Conservation (phyloP, 768 basidiomycete genomes). For the Mrakia gelida region DNA sequence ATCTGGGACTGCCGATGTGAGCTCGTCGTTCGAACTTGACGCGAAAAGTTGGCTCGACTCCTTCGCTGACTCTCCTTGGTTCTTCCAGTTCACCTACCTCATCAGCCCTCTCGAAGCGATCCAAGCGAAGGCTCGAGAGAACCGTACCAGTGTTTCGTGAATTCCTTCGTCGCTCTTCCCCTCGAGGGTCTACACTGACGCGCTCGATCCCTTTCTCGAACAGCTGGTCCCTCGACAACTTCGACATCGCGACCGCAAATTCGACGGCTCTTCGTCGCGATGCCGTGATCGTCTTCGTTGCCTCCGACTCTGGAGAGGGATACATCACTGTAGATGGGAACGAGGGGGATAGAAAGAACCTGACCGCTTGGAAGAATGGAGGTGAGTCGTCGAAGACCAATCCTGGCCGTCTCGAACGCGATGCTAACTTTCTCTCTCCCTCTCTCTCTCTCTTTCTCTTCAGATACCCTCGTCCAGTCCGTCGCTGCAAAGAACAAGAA, state of each 20-base stretch:
- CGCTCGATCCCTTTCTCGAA: too few species aligned
- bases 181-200: too few species aligned
- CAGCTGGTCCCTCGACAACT: conserved; percentile 51
- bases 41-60: not conserved
- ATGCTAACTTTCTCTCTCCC: not conserved
- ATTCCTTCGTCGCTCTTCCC: too few species aligned
- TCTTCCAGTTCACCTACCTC: conserved; percentile 58
- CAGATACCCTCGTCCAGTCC: conserved; percentile 4
- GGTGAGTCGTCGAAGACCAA: conserved; percentile 46
- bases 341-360: conserved; percentile 64
- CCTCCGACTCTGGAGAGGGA: conserved; percentile 76
- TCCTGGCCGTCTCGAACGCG: too few species aligned
- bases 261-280: conserved; percentile 33
- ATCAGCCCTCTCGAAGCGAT: conserved; percentile 67
- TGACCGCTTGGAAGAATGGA: conserved; percentile 70
- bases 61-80: not conserved
- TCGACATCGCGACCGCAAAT: conserved; percentile 54
- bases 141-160: not conserved
- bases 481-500: conserved; percentile 35
- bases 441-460: too few species aligned
- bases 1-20: conserved; percentile 60
- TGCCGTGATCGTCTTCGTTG: conserved; percentile 54
- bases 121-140: conserved; percentile 55
- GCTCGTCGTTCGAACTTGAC: not conserved
- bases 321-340: conserved; percentile 78